Percentiles rank a stretch among this genome's conserved stretches.
Conservation (phyloP, 2,329 filamentous ascomycete species). For the Scedosporium boydii region DNA sequence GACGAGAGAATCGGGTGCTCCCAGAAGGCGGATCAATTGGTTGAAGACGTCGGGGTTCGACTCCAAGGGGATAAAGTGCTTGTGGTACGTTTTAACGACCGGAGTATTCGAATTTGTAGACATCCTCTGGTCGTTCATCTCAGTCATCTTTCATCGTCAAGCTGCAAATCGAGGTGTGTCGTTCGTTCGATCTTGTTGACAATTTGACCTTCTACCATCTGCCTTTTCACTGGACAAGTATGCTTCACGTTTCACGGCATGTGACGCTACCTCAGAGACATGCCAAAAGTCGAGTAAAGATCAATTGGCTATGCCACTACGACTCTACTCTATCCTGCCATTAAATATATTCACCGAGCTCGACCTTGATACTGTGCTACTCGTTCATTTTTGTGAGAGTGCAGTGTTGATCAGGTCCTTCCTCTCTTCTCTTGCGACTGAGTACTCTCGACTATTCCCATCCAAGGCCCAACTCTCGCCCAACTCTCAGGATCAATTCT, state of each 20-base stretch:
- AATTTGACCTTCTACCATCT: neutral
- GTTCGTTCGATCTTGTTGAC: neutral
- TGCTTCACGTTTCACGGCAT: neutral
- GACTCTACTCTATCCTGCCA: neutral
- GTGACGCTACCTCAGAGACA: neutral
- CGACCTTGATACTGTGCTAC: neutral
- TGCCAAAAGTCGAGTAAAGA: neutral
- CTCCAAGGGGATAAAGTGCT: slow-evolving; percentile 31
- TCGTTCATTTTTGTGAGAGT: neutral
- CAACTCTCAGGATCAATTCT: neutral
- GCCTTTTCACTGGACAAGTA: neutral
- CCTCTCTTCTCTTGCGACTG: neutral
- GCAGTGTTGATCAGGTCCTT: neutral
- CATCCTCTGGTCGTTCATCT: neutral
- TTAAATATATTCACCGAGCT: neutral
- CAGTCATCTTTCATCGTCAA: neutral
- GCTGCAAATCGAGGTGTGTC: neutral
- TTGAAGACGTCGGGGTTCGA: slow-evolving; percentile 74
- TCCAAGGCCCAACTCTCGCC: neutral
- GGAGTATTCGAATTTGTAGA: neutral
- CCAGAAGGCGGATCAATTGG: slow-evolving; percentile 59
- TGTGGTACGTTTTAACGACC: slow-evolving; percentile 9
- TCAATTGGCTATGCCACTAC: neutral
- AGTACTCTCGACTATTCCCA: neutral
- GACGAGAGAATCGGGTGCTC: slow-evolving; percentile 54